Evolutionary conservation across 2,329 filamentous ascomycete species (phyloP), one percentile per base, ranked within the genome.

Genomic region (Neurospora crassa): DNA sequence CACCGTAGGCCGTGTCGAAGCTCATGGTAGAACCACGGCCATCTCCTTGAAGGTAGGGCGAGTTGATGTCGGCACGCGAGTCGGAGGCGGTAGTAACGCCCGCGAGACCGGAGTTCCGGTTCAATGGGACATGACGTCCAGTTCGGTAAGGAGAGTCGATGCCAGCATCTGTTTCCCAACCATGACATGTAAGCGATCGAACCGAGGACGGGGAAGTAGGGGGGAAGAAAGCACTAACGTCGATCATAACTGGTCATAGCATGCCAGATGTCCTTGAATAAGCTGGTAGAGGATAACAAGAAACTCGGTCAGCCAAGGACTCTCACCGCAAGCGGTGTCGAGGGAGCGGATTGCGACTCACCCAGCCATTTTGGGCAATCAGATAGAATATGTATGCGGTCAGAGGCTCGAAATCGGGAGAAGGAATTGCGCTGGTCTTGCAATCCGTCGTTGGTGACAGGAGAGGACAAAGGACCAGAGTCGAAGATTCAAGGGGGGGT

Each of bases 121-220:
- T 90, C 73, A 98, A 88, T 73, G 94, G 94, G 73, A 97, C 92
- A 82, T 97, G 95, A 79, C 92, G 90, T 74, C 94, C 94, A 73
- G 92, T 93, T 79, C 94, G 91, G 83, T 97, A 96, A 69, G 96
- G 94, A 72, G 95, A 97, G 83, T 99, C 93, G 85, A 91, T 92
- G 73, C 90, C 91, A 74, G 96, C 97, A 84, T 99, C 96, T 97
- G 71, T 14, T 37, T 63, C 53, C 12, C 53, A 63, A n/a, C 29
- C 29, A 63, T 34, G 7, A 63, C 29, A 75, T 70, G 78, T 77
- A 67, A 75, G 72, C 70, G 59, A 70, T 71, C 12, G 59, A 45
- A 59, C 42, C 53, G 40, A n/a, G 40, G 41, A 45, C 63, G 18
- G 5, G 82, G 72, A 80, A 37, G 16, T 37, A 68, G 43, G 70